Evolutionary conservation across 495 filamentous ascomycete species (phyloP).

Genomic region (Talaromyces liani): DNA sequence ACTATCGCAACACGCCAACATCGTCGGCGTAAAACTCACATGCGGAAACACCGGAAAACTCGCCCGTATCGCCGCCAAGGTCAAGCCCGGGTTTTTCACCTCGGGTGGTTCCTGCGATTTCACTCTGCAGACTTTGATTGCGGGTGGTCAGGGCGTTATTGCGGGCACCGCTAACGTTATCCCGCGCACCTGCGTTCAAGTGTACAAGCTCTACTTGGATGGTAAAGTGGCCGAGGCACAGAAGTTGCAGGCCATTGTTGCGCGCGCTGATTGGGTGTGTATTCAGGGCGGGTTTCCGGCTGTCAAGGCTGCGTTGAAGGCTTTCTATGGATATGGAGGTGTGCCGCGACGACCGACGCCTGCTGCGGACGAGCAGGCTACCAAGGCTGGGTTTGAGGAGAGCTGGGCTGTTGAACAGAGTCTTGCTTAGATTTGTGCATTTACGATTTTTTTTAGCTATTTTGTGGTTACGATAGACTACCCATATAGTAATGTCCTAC

Average conservation of each 20-base stretch:
- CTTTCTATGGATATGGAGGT: conserved; percentile 72
- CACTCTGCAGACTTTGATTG: conserved; percentile 73
- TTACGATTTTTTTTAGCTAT: neutral
- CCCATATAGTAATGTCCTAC: neutral
- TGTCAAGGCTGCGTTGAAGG: conserved; percentile 71
- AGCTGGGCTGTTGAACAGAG: conserved; percentile 61
- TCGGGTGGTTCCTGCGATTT: conserved; percentile 90
- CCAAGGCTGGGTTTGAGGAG: conserved; percentile 68
- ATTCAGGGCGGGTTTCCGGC: conserved; percentile 83
- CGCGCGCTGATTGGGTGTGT: conserved; percentile 78
- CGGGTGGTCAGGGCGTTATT: conserved; percentile 81
- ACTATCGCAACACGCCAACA: conserved; percentile 73
- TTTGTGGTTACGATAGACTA: neutral
- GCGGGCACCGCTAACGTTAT: conserved; percentile 80
- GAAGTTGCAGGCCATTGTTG: conserved; percentile 70
- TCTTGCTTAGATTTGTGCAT: conserved; percentile 20
- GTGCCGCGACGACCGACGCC: conserved; percentile 72
- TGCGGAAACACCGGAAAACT: conserved; percentile 95
- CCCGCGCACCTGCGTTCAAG: conserved; percentile 64
- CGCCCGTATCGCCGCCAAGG: conserved; percentile 63
- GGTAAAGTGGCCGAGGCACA: conserved; percentile 69
- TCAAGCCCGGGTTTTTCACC: conserved; percentile 60
- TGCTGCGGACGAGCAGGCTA: conserved; percentile 53
- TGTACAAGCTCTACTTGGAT: conserved; percentile 61
- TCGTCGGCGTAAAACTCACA: conserved; percentile 85